Evolutionary conservation across 805 yeast species (phyloP).

Genomic region (Alloascoidea africana): DNA sequence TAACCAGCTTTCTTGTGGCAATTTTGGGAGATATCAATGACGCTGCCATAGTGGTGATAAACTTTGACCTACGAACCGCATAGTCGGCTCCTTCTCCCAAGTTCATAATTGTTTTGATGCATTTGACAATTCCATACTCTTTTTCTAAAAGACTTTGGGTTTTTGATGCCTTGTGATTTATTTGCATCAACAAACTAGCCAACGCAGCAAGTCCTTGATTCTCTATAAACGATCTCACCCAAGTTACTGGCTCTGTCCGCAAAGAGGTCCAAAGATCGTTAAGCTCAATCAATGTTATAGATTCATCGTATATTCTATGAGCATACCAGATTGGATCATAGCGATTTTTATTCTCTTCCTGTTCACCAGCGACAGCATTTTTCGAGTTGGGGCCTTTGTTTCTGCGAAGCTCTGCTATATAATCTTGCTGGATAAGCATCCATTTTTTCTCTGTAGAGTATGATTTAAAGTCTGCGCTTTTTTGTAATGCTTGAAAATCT

Average conservation of each 20-base stretch:
- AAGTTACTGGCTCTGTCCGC: slow-evolving; percentile 72
- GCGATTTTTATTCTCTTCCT: no score
- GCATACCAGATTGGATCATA: slow-evolving; percentile 74
- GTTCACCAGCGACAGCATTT: slow-evolving; percentile 14
- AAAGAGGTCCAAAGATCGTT: slow-evolving; percentile 82
- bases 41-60: slow-evolving; percentile 49
- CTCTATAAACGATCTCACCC: slow-evolving; percentile 70
- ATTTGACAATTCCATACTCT: slow-evolving; percentile 61
- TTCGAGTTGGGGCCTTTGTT: no score
- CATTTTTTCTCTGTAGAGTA: slow-evolving; percentile 74
- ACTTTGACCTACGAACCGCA: slow-evolving; percentile 24
- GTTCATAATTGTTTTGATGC: slow-evolving; percentile 62
- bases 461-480: slow-evolving; percentile 55
- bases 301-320: slow-evolving; percentile 51
- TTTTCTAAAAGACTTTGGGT: slow-evolving; percentile 38
- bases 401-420: slow-evolving; percentile 51
- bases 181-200: slow-evolving; percentile 49
- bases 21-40: slow-evolving; percentile 64
- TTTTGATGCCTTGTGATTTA: slow-evolving; percentile 19
- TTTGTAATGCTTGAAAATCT: slow-evolving; percentile 58
- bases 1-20: slow-evolving; percentile 62
- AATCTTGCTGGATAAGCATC: slow-evolving; percentile 83
- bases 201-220: slow-evolving; percentile 73
- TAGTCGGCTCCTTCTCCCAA: slow-evolving; percentile 46
- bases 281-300: slow-evolving; percentile 52